phyloP scores from a whole-genome alignment of 164 flowering plant species.

The Liquidambar formosana region DNA sequence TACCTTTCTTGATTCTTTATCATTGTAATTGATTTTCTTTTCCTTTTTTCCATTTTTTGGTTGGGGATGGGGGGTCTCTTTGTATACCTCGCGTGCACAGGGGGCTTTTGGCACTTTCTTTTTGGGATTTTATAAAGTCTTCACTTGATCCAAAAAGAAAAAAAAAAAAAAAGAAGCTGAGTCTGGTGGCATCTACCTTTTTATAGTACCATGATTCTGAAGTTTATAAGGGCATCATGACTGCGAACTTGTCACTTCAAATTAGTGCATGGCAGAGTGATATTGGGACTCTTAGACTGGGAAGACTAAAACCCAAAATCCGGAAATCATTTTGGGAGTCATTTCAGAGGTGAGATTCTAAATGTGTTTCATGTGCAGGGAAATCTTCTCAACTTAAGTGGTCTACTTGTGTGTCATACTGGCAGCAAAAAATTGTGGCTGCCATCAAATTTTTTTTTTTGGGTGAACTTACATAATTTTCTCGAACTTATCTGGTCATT shows the following conservation, averaged over 20 bases:
- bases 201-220: not conserved
- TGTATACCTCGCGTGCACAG: too few relatives aligned
- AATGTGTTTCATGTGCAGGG: not conserved
- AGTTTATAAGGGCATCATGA: not conserved
- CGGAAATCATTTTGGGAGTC: not conserved
- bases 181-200: not conserved
- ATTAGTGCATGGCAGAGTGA: not conserved
- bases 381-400: not conserved
- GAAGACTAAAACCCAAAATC: not conserved
- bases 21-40: too few relatives aligned
- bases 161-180: too few relatives aligned
- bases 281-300: not conserved
- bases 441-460: not conserved
- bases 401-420: not conserved
- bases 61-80: too few relatives aligned
- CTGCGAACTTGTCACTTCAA: not conserved
- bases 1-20: too few relatives aligned
- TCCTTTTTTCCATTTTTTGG: too few relatives aligned
- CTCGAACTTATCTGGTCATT: not conserved
- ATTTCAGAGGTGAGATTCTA: not conserved
- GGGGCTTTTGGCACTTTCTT: too few relatives aligned
- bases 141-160: too few relatives aligned
- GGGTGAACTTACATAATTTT: too few relatives aligned
- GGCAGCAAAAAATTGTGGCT: not conserved
- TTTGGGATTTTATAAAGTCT: too few relatives aligned